Base-by-base conservation (phyloP, 1,284 basidiomycete genomes). In the Moniliella sp. region DNA sequence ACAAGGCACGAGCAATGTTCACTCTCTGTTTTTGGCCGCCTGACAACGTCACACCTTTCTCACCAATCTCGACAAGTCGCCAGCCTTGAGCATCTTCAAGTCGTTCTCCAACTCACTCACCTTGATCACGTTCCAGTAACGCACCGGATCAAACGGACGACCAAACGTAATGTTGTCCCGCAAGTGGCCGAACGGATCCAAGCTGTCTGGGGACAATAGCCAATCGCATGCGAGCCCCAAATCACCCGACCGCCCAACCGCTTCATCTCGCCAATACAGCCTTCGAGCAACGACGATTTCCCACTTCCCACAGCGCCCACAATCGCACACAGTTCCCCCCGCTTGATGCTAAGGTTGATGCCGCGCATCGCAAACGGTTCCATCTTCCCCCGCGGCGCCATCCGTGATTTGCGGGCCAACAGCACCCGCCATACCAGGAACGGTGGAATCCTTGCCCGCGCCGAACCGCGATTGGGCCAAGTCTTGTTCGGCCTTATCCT, bases 161-260 rank as follows among this genome's bases (percentile, higher is more conserved):
- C 48, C 73, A 61, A 74, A 65, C 15, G 57, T 31, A 15, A 60
- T 50, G 35, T 60, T 58, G 45, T 71, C 43, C 32, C 75, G 73
- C 42, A 82, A 45, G 75, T 72, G 0, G 75, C 73, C 49, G 78
- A 80, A 56, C 83, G 80, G 33, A 88, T 84, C 81, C 82, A 88
- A 1, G 81, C 76, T 15, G 67, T 72, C 57, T 83, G 80, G 3
- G 79, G 71, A 54, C 78, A 82, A 62, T 83, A 86, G 0, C 71
- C 75, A 1, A 83, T 44, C 16, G 43, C 38, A 28, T 45, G 33
- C 15, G 43, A 41, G n/a, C 50, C 48, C 54, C 52, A 59, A 8
- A 38, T 45, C 7, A 58, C 42, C 3, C 40, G 34, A 8, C 57
- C 57, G 2, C 19, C 13, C 5, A 36, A 42, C 36, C 43, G 36